Percentiles rank a stretch among this genome's conserved stretches.
Evolutionary conservation across 208 protist genomes (phyloP).

Genomic region (Spongospora subterranea): DNA sequence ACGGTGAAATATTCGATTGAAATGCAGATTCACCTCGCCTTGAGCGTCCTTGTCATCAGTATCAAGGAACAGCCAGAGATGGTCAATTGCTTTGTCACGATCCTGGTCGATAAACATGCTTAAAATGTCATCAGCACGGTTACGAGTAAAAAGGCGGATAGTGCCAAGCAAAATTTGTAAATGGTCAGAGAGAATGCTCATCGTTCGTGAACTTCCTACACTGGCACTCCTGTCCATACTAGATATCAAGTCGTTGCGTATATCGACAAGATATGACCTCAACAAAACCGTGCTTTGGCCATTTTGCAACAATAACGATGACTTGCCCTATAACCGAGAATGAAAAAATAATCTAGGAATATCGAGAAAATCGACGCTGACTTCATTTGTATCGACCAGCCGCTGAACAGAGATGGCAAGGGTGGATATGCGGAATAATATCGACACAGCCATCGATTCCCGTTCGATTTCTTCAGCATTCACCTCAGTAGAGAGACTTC

Average conservation of each 20-base stretch:
- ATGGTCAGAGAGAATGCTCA: not conserved
- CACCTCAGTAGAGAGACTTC: not conserved
- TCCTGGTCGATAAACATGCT: not conserved
- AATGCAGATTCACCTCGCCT: not conserved
- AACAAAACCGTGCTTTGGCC: not conserved
- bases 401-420: not conserved
- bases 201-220: not conserved
- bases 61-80: not conserved
- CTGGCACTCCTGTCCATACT: not conserved
- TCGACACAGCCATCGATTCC: not conserved
- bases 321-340: not conserved
- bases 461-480: conserved; percentile 2
- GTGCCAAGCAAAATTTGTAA: not conserved
- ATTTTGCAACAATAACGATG: not conserved
- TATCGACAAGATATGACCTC: not conserved
- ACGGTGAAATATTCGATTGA: not conserved
- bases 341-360: too few species aligned
- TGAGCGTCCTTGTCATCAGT: not conserved
- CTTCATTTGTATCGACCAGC: not conserved
- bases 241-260: not conserved
- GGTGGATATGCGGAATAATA: not conserved
- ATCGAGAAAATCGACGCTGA: conserved; percentile 3
- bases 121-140: not conserved
- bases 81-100: not conserved
- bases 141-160: not conserved